Percentiles rank a stretch among this genome's conserved stretches.
Evolutionary conservation across 305 asterid species (phyloP).

Genomic region (Fraxinus xanthoxyloides): DNA sequence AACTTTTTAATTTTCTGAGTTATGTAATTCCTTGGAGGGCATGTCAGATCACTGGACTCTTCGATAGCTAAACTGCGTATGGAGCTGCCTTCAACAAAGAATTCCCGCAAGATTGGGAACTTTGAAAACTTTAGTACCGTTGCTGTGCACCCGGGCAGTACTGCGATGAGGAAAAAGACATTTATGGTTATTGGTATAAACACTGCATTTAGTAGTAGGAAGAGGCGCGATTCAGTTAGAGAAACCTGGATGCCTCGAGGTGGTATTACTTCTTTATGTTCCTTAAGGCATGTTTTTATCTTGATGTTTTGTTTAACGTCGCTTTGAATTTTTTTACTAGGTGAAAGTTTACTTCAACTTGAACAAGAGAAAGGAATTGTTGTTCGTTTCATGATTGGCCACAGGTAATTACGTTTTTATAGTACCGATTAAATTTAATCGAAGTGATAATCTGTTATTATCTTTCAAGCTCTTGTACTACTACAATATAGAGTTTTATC

Average conservation of each 20-base stretch:
- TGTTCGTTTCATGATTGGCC: conserved; percentile 84
- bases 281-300: neutral
- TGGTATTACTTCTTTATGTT: conserved; percentile 5
- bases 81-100: conserved; percentile 48
- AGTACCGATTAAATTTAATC: neutral
- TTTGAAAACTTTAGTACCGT: conserved; percentile 26
- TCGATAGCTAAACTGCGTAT: conserved; percentile 48
- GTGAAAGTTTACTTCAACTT: conserved; percentile 53
- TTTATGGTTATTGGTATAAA: conserved; percentile 80
- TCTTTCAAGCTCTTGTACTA: neutral
- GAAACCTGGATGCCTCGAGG: conserved; percentile 96
- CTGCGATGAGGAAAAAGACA: conserved; percentile 33
- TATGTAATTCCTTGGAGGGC: conserved; percentile 10
- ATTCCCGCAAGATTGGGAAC: conserved; percentile 27
- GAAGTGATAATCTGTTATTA: neutral
- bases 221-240: conserved; percentile 83
- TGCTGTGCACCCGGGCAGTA: conserved; percentile 1
- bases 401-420: conserved; percentile 44
- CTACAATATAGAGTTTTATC: neutral
- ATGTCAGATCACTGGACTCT: conserved; percentile 45
- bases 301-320: neutral
- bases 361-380: conserved; percentile 82
- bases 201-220: conserved; percentile 84
- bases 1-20: neutral
- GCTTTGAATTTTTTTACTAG: conserved; percentile 28